Conservation (phyloP, 139 green algal genomes). For the Trebouxia sp. region DNA sequence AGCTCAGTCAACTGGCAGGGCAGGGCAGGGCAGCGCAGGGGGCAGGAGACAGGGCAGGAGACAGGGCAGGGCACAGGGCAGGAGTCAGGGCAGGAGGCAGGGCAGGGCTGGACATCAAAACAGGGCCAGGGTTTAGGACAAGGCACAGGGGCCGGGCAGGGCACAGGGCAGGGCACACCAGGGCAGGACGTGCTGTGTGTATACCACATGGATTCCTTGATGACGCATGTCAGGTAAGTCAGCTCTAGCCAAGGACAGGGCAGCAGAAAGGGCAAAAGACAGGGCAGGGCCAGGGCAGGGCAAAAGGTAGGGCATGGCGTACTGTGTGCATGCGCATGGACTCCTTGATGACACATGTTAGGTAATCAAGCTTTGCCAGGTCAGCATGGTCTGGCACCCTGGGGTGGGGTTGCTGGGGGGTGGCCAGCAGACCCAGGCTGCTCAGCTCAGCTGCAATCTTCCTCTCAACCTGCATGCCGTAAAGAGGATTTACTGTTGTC, state of each 20-base stretch:
- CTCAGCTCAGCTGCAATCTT: conserved; percentile 39
- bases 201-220: conserved; percentile 44
- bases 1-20: too few species aligned
- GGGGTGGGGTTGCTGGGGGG: not conserved
- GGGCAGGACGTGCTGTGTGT: not conserved
- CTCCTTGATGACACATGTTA: conserved; percentile 35
- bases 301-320: not conserved
- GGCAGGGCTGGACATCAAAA: too few species aligned
- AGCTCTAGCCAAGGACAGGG: too few species aligned
- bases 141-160: too few species aligned
- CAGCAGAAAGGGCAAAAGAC: too few species aligned
- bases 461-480: conserved; percentile 15
- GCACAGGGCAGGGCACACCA: not conserved
- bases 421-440: conserved; percentile 30
- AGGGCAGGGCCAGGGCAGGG: not conserved
- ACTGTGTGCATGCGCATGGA: conserved; percentile 35
- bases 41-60: too few species aligned
- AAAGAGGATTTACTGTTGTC: too few species aligned
- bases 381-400: conserved; percentile 3
- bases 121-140: too few species aligned
- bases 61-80: too few species aligned
- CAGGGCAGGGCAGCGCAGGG: too few species aligned
- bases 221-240: conserved; percentile 19
- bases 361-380: conserved; percentile 35
- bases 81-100: too few species aligned